phyloP scores from a whole-genome alignment of 2,329 filamentous ascomycete genomes.

The Xylaria sp. region DNA sequence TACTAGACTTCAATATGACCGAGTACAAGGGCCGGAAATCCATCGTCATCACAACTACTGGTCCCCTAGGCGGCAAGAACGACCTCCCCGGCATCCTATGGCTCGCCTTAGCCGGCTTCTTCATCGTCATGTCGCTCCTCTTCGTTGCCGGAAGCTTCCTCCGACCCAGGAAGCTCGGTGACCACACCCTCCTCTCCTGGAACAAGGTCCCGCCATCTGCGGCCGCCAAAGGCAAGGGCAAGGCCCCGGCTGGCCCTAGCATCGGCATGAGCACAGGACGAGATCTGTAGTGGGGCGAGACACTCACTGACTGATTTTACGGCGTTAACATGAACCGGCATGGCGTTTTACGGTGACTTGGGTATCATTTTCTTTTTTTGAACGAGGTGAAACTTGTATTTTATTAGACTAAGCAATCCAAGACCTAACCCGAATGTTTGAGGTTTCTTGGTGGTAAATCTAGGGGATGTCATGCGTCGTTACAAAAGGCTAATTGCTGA shows the following conservation, averaged over 20 bases:
- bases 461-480: background rate
- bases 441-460: background rate
- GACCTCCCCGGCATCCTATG: conserved; percentile 97
- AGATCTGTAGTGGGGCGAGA: conserved; percentile 56
- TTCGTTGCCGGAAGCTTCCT: conserved; percentile 93
- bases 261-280: conserved; percentile 66
- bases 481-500: background rate
- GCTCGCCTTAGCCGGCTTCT: conserved; percentile 91
- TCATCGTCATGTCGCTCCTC: conserved; percentile 85
- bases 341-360: conserved; percentile 29
- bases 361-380: conserved; percentile 7
- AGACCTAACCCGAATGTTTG: conserved; percentile 1
- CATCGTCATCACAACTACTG: conserved; percentile 87
- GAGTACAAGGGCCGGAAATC: conserved; percentile 89
- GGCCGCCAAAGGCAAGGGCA: conserved; percentile 53
- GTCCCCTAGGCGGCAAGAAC: conserved; percentile 94
- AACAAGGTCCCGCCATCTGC: conserved; percentile 69
- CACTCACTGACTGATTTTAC: conserved; percentile 5
- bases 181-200: conserved; percentile 98
- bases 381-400: conserved; percentile 23
- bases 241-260: conserved; percentile 53
- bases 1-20: conserved; percentile 80
- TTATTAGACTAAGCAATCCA: conserved; percentile 30
- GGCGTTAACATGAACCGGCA: conserved; percentile 32
- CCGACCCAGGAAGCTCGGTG: conserved; percentile 95